These are phyloP conservation scores for Yamadazyma spencermartinsiae DNA, from an alignment of 1,139 yeast genomes.

Conservation along the genomic window DNA sequence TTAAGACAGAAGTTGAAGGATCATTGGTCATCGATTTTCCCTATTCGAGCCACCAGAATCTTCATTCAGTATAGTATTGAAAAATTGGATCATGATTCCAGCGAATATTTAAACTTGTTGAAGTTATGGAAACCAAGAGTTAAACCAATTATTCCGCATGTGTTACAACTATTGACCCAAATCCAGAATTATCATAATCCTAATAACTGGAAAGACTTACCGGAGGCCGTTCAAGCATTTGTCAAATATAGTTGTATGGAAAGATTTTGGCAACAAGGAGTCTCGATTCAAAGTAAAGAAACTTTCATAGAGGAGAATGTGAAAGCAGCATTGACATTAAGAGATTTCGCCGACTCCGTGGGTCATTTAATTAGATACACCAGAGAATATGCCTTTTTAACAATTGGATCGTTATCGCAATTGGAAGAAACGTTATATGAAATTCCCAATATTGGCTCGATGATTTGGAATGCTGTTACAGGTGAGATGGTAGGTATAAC, in stretches of 20 bases:
- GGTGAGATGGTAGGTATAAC: constrained; percentile 87
- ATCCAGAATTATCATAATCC: constrained; percentile 95
- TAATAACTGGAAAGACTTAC: constrained; percentile 83
- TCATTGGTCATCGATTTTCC: constrained; percentile 93
- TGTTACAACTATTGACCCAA: constrained; percentile 81
- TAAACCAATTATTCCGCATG: constrained; percentile 88
- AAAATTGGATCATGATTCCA: constrained; percentile 74
- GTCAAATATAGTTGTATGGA: constrained; percentile 87
- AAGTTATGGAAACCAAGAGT: constrained; percentile 91
- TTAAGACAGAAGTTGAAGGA: constrained; percentile 78
- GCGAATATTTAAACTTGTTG: constrained; percentile 71
- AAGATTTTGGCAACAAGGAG: constrained; percentile 98
- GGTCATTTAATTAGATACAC: constrained; percentile 96
- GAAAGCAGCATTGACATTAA: constrained; percentile 85
- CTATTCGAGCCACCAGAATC: constrained; percentile 92
- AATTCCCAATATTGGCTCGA: constrained; percentile 74
- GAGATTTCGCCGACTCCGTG: constrained; percentile 98
- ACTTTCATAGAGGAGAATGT: constrained; percentile 94
- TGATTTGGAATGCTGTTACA: constrained; percentile 83
- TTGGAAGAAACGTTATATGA: constrained; percentile 87
- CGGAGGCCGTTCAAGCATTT: constrained; percentile 86
- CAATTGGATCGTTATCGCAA: constrained; percentile 87
- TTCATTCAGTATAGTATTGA: constrained; percentile 95
- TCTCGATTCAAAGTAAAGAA: constrained; percentile 90
- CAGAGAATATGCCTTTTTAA: constrained; percentile 89